Evolutionary conservation across 371 early-diverging fungal genomes (phyloP), one percentile per base, ranked within the genome.

Genomic region (Mucor velutinosus): DNA sequence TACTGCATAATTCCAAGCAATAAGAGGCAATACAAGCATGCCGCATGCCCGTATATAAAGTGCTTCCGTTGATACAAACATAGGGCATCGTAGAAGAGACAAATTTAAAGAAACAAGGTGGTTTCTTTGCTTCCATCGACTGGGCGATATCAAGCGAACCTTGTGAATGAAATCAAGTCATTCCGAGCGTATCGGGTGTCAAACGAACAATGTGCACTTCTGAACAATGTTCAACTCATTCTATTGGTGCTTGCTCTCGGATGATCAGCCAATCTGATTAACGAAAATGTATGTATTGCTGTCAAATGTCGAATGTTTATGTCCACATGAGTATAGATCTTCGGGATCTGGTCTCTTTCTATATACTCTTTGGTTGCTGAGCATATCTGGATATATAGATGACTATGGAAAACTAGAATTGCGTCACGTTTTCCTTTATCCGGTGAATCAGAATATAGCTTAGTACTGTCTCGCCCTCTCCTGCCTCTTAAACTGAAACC

Each of bases 401-500:
- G 14, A 51, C 25, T 25, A 51, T 25, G 5, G 51, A 51, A 51
- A 51, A 25, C 51, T 51, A 7, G 51, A 51, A 51, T 49, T 51
- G 51, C 51, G 51, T 51, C 51, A 51, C 25, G 25, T 51, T 51
- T 51, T 25, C 37, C 51, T 51, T 51, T 47, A 25, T 51, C 25
- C 51, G 25, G 51, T 51, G 51, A 51, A 23, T 51, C 51, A 51
- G 51, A 51, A 51, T 23, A 25, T 23, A 51, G 51, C 51, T 51
- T 37, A 51, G 51, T 25, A 51, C 51, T 56, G 56, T 56, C 56
- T 56, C 56, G 56, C 32, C 53, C 45, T 56, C 56, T 37, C 11
- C 14, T 14, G 37, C 56, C 3, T 15, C 32, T 56, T 37, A 62
- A 33, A 30, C 21, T 62, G 62, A 62, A 62, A 62, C 62, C 62